Evolutionary conservation across 1,139 yeast genomes (phyloP).

Genomic region (Kurtzmaniella quercitrusa): DNA sequence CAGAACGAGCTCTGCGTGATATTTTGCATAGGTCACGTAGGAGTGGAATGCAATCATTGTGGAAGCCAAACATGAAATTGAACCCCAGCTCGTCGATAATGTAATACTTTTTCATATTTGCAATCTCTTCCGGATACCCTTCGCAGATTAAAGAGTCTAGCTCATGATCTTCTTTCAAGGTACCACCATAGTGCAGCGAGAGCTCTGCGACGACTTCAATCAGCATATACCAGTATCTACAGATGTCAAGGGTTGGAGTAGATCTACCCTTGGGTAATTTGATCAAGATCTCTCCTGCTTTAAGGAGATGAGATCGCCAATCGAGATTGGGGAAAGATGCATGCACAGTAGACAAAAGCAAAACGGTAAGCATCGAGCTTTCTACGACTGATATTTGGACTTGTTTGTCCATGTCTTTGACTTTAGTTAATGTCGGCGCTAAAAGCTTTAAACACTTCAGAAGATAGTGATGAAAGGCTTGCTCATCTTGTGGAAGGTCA

Average conservation of each 20-base stretch:
- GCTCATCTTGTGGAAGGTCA: constrained; percentile 51
- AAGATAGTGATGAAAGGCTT: constrained; percentile 59
- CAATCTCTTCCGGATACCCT: constrained; percentile 43
- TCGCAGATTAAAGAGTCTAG: constrained; percentile 46
- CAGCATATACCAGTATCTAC: constrained; percentile 66
- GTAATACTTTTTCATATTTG: constrained; percentile 33
- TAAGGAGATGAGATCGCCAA: constrained; percentile 75
- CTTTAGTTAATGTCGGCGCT: constrained; percentile 33
- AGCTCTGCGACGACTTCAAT: constrained; percentile 69
- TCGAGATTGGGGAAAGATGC: constrained; percentile 61
- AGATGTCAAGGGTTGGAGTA: constrained; percentile 46
- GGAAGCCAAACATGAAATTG: constrained; percentile 59
- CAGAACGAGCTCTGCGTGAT: constrained; percentile 37
- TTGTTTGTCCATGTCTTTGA: constrained; percentile 16
- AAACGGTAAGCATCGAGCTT: constrained; percentile 62
- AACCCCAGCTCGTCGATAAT: constrained; percentile 47
- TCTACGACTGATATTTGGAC: constrained; percentile 53
- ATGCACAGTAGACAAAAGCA: constrained; percentile 65
- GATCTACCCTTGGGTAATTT: constrained; percentile 22
- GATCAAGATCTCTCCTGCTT: constrained; percentile 65
- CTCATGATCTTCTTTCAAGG: constrained; percentile 50
- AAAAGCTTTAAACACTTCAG: constrained; percentile 57
- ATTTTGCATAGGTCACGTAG: constrained; percentile 54
- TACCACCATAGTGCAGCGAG: constrained; percentile 66
- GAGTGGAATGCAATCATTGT: constrained; percentile 47